These are phyloP conservation scores for Phascolomyces articulosus DNA, from an alignment of 371 early-diverging fungal genomes.

Conservation along the genomic window DNA sequence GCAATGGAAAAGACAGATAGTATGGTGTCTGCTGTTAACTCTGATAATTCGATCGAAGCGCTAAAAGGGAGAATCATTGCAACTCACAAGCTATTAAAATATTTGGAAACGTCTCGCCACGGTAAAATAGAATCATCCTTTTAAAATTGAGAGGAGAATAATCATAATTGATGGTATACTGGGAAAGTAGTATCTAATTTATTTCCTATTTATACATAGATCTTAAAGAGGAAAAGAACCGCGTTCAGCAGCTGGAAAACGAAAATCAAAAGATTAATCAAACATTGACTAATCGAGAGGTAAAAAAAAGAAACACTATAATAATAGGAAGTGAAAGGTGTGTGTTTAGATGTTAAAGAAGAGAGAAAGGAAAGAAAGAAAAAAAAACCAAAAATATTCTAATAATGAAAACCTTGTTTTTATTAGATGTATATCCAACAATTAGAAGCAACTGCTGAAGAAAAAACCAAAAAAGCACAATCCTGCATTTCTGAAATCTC, in stretches of 20 bases:
- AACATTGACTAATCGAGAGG: neutral
- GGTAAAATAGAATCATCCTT: neutral
- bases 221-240: neutral
- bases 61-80: conserved; percentile 2
- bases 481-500: neutral
- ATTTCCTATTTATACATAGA: neutral
- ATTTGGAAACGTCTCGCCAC: neutral
- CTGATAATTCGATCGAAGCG: neutral
- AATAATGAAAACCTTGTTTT: neutral
- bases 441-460: neutral
- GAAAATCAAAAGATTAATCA: neutral
- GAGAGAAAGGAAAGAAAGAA: neutral
- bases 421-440: conserved; percentile 1
- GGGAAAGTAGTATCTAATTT: neutral
- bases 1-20: neutral
- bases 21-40: neutral
- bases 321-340: too few relatives aligned
- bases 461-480: neutral
- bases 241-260: neutral
- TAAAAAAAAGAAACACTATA: neutral
- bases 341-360: neutral
- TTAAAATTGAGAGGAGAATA: neutral
- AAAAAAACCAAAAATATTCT: too few relatives aligned
- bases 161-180: neutral
- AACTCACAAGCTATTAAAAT: neutral